phyloP scores from a whole-genome alignment of 352 stramenopile genomes.

The Pythium periplocum region DNA sequence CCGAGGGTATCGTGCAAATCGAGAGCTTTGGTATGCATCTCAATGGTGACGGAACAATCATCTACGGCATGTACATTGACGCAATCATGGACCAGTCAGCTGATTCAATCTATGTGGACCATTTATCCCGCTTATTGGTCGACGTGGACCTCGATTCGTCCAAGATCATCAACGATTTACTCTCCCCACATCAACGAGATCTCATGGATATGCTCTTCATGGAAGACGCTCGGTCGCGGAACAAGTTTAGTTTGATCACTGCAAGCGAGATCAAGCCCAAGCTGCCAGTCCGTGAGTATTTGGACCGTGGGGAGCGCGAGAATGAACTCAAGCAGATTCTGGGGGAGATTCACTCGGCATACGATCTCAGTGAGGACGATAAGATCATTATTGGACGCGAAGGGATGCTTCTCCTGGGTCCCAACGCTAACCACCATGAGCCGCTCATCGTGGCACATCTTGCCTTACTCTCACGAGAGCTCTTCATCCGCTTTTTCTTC shows the following conservation, averaged over 20 bases:
- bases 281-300: constrained; percentile 93
- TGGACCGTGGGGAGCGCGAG: constrained; percentile 95
- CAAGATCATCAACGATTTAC: constrained; percentile 94
- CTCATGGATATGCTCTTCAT: constrained; percentile 96
- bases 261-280: constrained; percentile 95
- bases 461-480: constrained; percentile 89
- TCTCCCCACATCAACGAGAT: constrained; percentile 92
- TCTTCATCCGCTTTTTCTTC: constrained; percentile 93
- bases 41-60: constrained; percentile 71
- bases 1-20: constrained; percentile 94
- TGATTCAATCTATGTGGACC: constrained; percentile 95
- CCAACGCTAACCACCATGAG: constrained; percentile 86
- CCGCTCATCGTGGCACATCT: constrained; percentile 88
- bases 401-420: constrained; percentile 84
- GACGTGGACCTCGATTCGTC: constrained; percentile 95
- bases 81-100: constrained; percentile 96
- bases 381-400: constrained; percentile 94
- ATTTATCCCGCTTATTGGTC: constrained; percentile 94
- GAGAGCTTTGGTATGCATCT: constrained; percentile 95
- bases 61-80: constrained; percentile 91
- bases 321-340: constrained; percentile 97
- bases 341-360: constrained; percentile 92
- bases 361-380: constrained; percentile 95
- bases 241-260: constrained; percentile 97
- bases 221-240: constrained; percentile 89